Percentiles rank a stretch among this genome's conserved stretches.
Evolutionary conservation across 225 moss, liverwort and hornwort genomes (phyloP).

Genomic region (Anthoceros angustus): DNA sequence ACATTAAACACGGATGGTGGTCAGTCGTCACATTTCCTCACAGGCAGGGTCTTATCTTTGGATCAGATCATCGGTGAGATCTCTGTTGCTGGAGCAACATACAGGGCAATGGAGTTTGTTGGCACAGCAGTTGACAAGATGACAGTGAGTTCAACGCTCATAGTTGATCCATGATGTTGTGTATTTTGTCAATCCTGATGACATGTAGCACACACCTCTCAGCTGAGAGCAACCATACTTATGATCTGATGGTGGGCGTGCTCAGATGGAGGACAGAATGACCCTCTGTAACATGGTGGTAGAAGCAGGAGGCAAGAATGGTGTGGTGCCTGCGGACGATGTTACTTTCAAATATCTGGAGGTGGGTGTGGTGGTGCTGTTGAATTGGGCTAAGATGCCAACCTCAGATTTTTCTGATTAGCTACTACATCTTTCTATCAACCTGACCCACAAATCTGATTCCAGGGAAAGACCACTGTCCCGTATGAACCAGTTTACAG

Average conservation of each 20-base stretch:
- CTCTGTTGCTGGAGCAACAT: slow-evolving; percentile 84
- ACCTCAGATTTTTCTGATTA: neutral
- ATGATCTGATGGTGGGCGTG: neutral
- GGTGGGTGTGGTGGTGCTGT: slow-evolving; percentile 8
- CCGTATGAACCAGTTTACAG: slow-evolving; percentile 53
- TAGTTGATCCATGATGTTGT: neutral
- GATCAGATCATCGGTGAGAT: slow-evolving; percentile 99
- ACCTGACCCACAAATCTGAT: neutral
- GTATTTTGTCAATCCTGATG: neutral
- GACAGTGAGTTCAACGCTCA: slow-evolving; percentile 31
- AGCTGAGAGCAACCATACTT: neutral
- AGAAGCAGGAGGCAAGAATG: slow-evolving; percentile 96
- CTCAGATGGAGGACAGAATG: slow-evolving; percentile 98
- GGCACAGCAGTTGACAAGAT: slow-evolving; percentile 78
- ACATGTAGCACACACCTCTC: neutral
- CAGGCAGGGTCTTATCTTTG: slow-evolving; percentile 1
- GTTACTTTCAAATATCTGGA: slow-evolving; percentile 79
- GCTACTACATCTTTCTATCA: neutral
- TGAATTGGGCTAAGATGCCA: neutral
- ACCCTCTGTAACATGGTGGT: slow-evolving; percentile 97
- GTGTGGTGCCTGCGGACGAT: slow-evolving; percentile 84
- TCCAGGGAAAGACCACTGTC: slow-evolving; percentile 57
- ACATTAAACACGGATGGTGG: neutral
- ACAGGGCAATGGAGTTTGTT: slow-evolving; percentile 95
- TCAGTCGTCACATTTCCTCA: neutral